phyloP scores from a whole-genome alignment of 805 yeast genomes.

The Saturnispora kantuleensis region DNA sequence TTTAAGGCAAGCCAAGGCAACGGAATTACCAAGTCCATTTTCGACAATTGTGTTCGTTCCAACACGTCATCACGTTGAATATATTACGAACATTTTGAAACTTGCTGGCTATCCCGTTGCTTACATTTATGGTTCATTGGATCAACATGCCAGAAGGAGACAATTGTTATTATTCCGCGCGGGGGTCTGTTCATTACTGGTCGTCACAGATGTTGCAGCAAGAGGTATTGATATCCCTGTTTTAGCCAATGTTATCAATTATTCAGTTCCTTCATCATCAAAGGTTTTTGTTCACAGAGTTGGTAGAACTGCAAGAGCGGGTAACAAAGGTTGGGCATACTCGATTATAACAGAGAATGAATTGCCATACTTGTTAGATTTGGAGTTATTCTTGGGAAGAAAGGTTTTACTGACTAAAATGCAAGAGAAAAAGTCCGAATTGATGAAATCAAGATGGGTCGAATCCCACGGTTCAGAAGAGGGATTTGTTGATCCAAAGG shows the following conservation, averaged over 20 bases:
- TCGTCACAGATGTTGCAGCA: constrained; percentile 97
- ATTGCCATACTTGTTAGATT: constrained; percentile 79
- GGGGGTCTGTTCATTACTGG: constrained; percentile 77
- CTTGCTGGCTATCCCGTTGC: constrained; percentile 79
- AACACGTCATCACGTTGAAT: constrained; percentile 96
- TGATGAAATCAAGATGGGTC: constrained; percentile 38
- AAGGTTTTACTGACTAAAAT: constrained; percentile 63
- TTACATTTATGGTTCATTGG: constrained; percentile 87
- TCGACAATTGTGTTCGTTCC: constrained; percentile 95
- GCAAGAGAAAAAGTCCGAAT: constrained; percentile 51
- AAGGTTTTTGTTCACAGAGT: constrained; percentile 95
- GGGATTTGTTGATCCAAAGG: constrained; percentile 41
- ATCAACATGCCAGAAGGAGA: constrained; percentile 87
- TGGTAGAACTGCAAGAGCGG: constrained; percentile 99
- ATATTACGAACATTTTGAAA: constrained; percentile 57
- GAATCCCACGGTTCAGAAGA: constrained; percentile 23
- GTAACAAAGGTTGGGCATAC: constrained; percentile 96
- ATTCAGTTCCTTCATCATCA: constrained; percentile 81
- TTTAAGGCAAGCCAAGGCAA: constrained; percentile 64
- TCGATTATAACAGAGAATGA: constrained; percentile 79
- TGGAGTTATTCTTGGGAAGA: constrained; percentile 82
- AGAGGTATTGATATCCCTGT: constrained; percentile 98
- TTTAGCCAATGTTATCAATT: constrained; percentile 89
- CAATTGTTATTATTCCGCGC: constrained; percentile 78
- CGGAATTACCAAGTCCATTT: constrained; percentile 69